A percentile compares a stretch with the other conserved stretches of the same genome.
Evolutionary conservation across 441 rosid genomes (phyloP).

Genomic region (Hypseocharis bilobata): DNA sequence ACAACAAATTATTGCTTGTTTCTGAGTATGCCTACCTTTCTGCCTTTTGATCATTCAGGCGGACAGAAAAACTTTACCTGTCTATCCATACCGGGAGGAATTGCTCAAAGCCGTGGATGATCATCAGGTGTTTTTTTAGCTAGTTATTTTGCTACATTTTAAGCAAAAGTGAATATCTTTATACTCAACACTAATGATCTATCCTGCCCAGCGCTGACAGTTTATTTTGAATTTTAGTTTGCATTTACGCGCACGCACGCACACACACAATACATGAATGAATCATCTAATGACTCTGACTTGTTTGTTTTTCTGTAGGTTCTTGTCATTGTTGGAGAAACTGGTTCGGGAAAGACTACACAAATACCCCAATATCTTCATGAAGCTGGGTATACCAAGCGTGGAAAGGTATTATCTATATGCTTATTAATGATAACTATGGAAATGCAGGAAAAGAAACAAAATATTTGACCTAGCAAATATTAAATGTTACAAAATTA

Average conservation of each 20-base stretch:
- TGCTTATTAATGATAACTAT: not conserved
- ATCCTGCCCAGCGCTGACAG: too few relatives aligned
- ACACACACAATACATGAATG: too few relatives aligned
- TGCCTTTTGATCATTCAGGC: constrained; percentile 40
- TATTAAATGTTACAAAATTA: too few relatives aligned
- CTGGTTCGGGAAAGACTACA: constrained; percentile 97
- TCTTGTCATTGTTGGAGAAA: constrained; percentile 94
- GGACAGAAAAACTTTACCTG: constrained; percentile 75
- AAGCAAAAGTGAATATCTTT: not conserved
- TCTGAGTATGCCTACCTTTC: not conserved
- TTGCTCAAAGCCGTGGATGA: constrained; percentile 63
- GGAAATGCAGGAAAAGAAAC: too few relatives aligned
- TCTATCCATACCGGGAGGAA: constrained; percentile 66
- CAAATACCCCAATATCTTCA: constrained; percentile 96
- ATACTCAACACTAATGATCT: not conserved
- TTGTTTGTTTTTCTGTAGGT: constrained; percentile 39
- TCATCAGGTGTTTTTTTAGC: constrained; percentile 49
- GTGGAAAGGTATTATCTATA: constrained; percentile 55
- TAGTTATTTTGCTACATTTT: not conserved
- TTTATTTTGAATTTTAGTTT: not conserved
- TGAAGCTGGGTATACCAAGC: constrained; percentile 91
- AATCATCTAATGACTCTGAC: constrained; percentile 1
- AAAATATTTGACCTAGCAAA: too few relatives aligned
- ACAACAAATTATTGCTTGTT: not conserved
- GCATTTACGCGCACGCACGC: not conserved